Percentiles rank a stretch among this genome's conserved stretches.
phyloP scores from a whole-genome alignment of 1,284 basidiomycete genomes.

The Ceratobasidium sp. region DNA sequence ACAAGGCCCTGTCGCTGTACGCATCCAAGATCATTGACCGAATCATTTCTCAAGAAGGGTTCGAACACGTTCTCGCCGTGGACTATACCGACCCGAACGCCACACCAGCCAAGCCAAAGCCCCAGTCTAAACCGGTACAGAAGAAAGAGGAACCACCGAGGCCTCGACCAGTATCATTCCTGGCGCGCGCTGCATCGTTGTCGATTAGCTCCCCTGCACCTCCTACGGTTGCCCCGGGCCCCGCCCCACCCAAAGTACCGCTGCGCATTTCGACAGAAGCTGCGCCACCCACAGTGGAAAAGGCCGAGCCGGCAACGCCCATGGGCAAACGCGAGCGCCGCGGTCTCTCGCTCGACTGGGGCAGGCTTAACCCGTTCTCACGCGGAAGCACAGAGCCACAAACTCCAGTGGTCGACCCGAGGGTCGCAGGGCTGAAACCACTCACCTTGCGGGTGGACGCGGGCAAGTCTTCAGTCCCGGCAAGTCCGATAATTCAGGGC shows the following conservation, averaged over 20 bases:
- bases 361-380: conserved; percentile 70
- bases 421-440: conserved; percentile 62
- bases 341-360: conserved; percentile 83
- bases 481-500: conserved; percentile 25
- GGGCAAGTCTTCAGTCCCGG: conserved; percentile 58
- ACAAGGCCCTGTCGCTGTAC: conserved; percentile 91
- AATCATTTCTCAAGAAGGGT: conserved; percentile 91
- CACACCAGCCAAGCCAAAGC: conserved; percentile 10
- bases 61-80: conserved; percentile 88
- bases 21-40: conserved; percentile 96
- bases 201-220: conserved; percentile 25
- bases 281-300: conserved; percentile 54
- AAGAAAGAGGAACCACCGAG: background rate
- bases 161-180: background rate
- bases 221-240: conserved; percentile 20
- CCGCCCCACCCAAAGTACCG: conserved; percentile 43
- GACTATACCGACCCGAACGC: conserved; percentile 69
- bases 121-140: conserved; percentile 15
- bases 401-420: conserved; percentile 50
- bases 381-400: conserved; percentile 67
- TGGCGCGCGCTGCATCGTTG: conserved; percentile 25
- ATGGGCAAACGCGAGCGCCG: conserved; percentile 60
- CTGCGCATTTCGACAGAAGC: conserved; percentile 23
- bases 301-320: conserved; percentile 19
- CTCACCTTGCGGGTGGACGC: conserved; percentile 71